Evolutionary conservation across 441 rosid genomes (phyloP).

Genomic region (Croton laevigatus): DNA sequence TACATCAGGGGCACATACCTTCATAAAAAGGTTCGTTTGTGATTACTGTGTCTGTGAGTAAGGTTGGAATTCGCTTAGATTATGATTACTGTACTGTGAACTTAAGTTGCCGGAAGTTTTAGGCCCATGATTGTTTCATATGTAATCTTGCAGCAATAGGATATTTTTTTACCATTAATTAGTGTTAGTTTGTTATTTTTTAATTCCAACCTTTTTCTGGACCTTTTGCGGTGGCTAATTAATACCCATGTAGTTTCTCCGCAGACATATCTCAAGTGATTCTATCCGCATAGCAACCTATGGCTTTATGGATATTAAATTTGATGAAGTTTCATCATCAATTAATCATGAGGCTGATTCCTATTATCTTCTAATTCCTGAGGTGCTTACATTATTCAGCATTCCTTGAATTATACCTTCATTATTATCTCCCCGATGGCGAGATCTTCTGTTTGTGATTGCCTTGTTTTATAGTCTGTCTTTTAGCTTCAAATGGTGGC

Average conservation of each 20-base stretch:
- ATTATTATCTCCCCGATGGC: not conserved
- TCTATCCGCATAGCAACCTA: slow-evolving; percentile 53
- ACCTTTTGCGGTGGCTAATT: slow-evolving; percentile 31
- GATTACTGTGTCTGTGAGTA: not conserved
- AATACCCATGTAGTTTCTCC: slow-evolving; percentile 31
- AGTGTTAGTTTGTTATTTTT: not conserved
- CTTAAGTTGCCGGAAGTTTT: not conserved
- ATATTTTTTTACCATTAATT: not conserved
- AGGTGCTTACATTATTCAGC: slow-evolving; percentile 42
- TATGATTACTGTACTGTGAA: not conserved
- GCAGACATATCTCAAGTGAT: slow-evolving; percentile 82
- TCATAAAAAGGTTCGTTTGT: slow-evolving; percentile 47
- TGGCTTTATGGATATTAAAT: slow-evolving; percentile 69
- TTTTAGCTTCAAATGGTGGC: slow-evolving; percentile 15
- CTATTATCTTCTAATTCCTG: slow-evolving; percentile 75
- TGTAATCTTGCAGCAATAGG: not conserved
- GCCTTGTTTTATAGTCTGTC: slow-evolving; percentile 12
- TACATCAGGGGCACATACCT: slow-evolving; percentile 28
- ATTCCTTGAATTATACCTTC: not conserved
- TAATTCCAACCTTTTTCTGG: not conserved
- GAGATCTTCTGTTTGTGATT: not conserved
- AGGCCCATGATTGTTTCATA: not conserved
- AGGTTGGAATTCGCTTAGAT: not conserved
- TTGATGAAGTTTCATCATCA: slow-evolving; percentile 38
- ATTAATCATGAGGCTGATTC: slow-evolving; percentile 62